Evolutionary conservation across 352 stramenopile species (phyloP).

Genomic region (Pythium plurisporium): DNA sequence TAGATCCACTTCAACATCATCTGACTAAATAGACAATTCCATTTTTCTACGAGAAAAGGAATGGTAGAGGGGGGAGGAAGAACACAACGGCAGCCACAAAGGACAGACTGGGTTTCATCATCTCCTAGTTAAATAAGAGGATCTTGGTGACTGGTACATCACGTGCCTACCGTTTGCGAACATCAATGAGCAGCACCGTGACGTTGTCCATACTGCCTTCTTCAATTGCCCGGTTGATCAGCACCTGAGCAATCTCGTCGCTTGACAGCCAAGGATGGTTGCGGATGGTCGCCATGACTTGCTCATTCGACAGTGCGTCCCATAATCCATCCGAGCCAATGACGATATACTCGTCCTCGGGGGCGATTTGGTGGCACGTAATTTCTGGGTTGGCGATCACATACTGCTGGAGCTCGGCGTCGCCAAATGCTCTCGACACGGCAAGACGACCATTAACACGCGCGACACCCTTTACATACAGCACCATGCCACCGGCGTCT

Average conservation of each 20-base stretch:
- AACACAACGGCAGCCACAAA: background rate
- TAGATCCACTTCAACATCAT: conserved; percentile 12
- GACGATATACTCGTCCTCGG: conserved; percentile 71
- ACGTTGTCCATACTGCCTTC: conserved; percentile 72
- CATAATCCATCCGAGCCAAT: conserved; percentile 74
- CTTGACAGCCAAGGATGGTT: conserved; percentile 62
- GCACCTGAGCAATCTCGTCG: conserved; percentile 56
- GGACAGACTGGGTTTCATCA: conserved; percentile 1
- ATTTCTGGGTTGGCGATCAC: conserved; percentile 67
- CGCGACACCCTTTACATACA: conserved; percentile 69
- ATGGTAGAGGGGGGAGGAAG: background rate
- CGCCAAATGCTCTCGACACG: conserved; percentile 65
- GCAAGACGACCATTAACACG: conserved; percentile 68
- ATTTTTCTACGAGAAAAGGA: too few species aligned
- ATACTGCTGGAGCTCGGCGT: conserved; percentile 52
- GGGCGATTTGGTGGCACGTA: conserved; percentile 38
- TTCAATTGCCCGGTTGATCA: conserved; percentile 64
- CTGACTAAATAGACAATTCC: background rate
- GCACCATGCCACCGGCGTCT: conserved; percentile 57
- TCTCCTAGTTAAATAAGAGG: conserved; percentile 19
- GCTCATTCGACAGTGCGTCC: conserved; percentile 69
- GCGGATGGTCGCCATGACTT: conserved; percentile 52
- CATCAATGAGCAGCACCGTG: conserved; percentile 67
- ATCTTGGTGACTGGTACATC: background rate
- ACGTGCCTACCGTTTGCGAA: conserved; percentile 31